These are phyloP conservation scores for Saccharomycopsis capsularis DNA, from an alignment of 805 yeast species.

Conservation along the genomic window DNA sequence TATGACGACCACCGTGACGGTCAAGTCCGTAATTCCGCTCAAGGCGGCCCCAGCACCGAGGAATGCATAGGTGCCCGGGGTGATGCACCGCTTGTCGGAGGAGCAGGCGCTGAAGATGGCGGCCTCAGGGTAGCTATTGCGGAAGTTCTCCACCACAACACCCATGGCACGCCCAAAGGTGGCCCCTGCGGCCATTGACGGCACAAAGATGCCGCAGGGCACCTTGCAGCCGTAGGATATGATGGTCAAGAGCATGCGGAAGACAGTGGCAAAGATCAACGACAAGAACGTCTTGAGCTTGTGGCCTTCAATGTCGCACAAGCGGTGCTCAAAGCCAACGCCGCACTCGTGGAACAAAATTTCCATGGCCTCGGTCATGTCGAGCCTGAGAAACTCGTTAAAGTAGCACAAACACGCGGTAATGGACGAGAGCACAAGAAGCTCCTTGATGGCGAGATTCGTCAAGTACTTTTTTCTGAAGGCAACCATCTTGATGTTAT, in stretches of 20 bases:
- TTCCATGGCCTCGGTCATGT: conserved; percentile 96
- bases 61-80: conserved; percentile 93
- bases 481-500: conserved; percentile 67
- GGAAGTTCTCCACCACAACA: conserved; percentile 45
- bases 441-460: conserved; percentile 61
- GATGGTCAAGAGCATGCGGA: conserved; percentile 66
- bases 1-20: conserved; percentile 87
- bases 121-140: conserved; percentile 32
- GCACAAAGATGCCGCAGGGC: conserved; percentile 97
- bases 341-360: conserved; percentile 79
- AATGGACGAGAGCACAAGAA: conserved; percentile 52
- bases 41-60: conserved; percentile 94
- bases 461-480: conserved; percentile 67
- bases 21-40: conserved; percentile 88
- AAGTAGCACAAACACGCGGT: conserved; percentile 78
- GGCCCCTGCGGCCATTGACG: conserved; percentile 96
- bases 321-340: conserved; percentile 35
- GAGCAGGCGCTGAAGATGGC: conserved; percentile 34
- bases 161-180: conserved; percentile 89
- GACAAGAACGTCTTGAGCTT: conserved; percentile 33
- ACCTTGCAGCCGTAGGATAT: conserved; percentile 88
- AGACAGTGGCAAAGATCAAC: conserved; percentile 59
- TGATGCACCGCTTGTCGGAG: conserved; percentile 51
- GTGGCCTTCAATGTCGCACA: conserved; percentile 34
- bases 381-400: conserved; percentile 71